Base-by-base conservation (phyloP, 768 basidiomycete species). In the Boletellus ananas region DNA sequence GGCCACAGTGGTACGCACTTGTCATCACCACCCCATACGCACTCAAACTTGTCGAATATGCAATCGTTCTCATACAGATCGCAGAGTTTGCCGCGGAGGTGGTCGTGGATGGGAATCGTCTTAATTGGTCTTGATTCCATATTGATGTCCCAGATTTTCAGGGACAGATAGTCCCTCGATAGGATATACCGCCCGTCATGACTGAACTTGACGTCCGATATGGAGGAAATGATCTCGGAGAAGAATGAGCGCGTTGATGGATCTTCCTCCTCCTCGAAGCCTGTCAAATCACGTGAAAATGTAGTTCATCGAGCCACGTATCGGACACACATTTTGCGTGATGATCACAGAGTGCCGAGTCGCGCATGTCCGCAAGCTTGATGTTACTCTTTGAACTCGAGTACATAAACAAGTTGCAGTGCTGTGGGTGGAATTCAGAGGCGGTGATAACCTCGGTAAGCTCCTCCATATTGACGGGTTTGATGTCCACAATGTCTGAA, bases 11-110 rank as follows among this genome's bases (percentile, higher is more conserved):
- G 37, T 51, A 84, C 95, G 70, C 72, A 85, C 96, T 85, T 84
- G 67, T 90, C 95, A 65, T 96, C 90, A 34, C 96, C 96, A 56
- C 90, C 89, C 88, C 94, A 99, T 18, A 91, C 87, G 68, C 96
- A 98, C 73, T 99, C 96, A 60, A 98, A 99, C 72, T 98, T 98
- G 78, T 99, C 96, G 68, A 98, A 99, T 64, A 99, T 99, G 72
- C 96, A 98, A 64, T 99, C 96, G 62, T 98, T 99, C 76, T 99
- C 96, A 65, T 99, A 99, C 55, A 98, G 72, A 69, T 99, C 96
- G 69, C 96, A 99, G 8, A 99, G 83, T 70, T 98, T 99, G 47
- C 91, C 90, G 45, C 95, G 85, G 39, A 99, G 78, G 70, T 98
- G 95, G 61, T 99, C 96, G 65, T 99, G 96, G 62, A 99, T 98